Percentiles rank a stretch among this genome's conserved stretches.
These are phyloP conservation scores for Macrotyloma uniflorum DNA, from an alignment of 306 rosid genomes.

Conservation along the genomic window DNA sequence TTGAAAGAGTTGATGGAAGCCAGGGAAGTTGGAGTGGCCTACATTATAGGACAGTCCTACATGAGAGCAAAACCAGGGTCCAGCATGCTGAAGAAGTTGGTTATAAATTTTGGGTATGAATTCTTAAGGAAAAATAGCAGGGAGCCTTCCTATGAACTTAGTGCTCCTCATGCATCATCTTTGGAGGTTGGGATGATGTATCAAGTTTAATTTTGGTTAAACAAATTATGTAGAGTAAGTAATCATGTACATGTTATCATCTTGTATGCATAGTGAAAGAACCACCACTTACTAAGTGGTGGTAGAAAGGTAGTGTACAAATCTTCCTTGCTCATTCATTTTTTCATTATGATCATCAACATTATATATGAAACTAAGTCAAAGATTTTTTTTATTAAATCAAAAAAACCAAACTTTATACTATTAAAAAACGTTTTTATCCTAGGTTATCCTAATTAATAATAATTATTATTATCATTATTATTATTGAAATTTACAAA, in stretches of 20 bases:
- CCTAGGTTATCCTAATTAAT: not conserved
- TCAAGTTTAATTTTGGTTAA: conserved; percentile 56
- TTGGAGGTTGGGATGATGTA: conserved; percentile 94
- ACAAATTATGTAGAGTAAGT: conserved; percentile 15
- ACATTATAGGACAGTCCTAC: conserved; percentile 78
- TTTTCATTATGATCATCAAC: not conserved
- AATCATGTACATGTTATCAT: conserved; percentile 50
- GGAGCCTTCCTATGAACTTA: conserved; percentile 54
- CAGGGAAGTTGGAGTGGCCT: conserved; percentile 79
- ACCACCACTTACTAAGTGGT: not conserved
- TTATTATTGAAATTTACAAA: too few relatives aligned
- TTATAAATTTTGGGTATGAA: conserved; percentile 73
- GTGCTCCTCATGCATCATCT: conserved; percentile 70
- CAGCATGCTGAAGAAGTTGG: conserved; percentile 60
- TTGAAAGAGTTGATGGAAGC: conserved; percentile 80
- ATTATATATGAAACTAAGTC: not conserved
- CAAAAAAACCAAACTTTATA: not conserved
- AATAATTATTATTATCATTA: too few relatives aligned
- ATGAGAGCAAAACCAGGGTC: conserved; percentile 87
- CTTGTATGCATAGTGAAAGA: conserved; percentile 1
- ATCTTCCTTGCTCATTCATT: not conserved
- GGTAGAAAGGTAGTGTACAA: not conserved
- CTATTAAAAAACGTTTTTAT: not conserved
- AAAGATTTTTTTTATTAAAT: not conserved
- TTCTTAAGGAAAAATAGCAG: conserved; percentile 85